Evolutionary conservation across 768 basidiomycete species (phyloP).

Genomic region (Termitomyces heimii): DNA sequence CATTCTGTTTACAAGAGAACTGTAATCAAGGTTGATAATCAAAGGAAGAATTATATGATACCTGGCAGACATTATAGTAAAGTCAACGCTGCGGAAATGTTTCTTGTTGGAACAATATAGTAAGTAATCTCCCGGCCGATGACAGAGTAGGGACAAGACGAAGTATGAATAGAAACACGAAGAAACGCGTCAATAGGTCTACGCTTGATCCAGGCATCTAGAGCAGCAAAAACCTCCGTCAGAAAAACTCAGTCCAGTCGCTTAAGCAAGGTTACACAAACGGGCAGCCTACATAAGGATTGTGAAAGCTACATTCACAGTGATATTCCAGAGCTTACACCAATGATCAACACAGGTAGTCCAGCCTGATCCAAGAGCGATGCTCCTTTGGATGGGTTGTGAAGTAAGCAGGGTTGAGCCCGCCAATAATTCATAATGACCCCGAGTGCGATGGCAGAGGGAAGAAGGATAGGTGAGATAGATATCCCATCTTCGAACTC

Average conservation of each 20-base stretch:
- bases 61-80: background rate
- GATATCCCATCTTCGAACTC: background rate
- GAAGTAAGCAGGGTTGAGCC: background rate
- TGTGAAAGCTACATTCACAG: background rate
- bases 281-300: background rate
- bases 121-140: background rate
- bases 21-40: background rate
- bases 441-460: background rate
- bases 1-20: background rate
- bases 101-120: background rate
- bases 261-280: background rate
- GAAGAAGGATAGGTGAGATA: background rate
- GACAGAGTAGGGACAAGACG: background rate
- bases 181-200: background rate
- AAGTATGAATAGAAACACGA: background rate
- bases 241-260: background rate
- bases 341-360: background rate
- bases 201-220: background rate
- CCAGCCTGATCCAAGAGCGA: background rate
- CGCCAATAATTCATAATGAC: too few relatives aligned
- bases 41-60: background rate
- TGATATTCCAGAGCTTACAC: background rate
- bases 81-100: background rate
- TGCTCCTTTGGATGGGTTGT: background rate
- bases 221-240: too few relatives aligned